Conservation (phyloP, 345 rosid genomes). For the Rhizophora mangle region DNA sequence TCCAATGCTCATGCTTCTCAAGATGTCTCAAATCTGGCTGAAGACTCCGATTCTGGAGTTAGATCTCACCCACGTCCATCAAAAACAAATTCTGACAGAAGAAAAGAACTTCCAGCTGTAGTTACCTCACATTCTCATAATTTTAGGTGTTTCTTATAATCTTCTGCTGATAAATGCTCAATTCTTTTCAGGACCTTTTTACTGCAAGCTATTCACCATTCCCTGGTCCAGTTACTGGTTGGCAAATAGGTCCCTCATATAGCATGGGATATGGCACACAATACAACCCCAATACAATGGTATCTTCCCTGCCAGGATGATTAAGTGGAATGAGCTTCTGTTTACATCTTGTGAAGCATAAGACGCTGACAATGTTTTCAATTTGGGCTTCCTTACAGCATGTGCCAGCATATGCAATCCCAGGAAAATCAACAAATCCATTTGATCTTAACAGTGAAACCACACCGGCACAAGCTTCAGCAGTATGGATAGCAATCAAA, state of each 20-base stretch:
- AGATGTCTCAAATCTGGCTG: conserved; percentile 25
- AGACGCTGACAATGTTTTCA: neutral
- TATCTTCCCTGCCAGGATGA: conserved; percentile 24
- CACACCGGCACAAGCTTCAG: conserved; percentile 30
- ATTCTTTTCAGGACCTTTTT: conserved; percentile 62
- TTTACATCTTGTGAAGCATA: neutral
- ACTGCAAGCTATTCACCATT: conserved; percentile 43
- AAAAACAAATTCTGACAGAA: conserved; percentile 35
- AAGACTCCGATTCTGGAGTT: conserved; percentile 24
- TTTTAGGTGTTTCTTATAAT: conserved; percentile 11
- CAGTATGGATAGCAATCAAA: conserved; percentile 33
- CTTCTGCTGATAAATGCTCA: conserved; percentile 13
- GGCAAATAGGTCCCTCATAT: conserved; percentile 49
- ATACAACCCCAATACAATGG: conserved; percentile 51
- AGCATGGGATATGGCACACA: conserved; percentile 49
- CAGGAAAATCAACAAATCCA: conserved; percentile 55
- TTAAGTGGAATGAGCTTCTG: neutral
- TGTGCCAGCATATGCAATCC: conserved; percentile 30
- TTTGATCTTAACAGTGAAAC: conserved; percentile 50
- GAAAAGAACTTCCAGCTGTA: conserved; percentile 77
- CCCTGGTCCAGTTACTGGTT: conserved; percentile 37
- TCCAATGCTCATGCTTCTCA: conserved; percentile 31
- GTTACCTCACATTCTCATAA: conserved; percentile 12
- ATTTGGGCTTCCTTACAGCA: conserved; percentile 35
- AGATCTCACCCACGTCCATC: conserved; percentile 29